Evolutionary conservation across 257 asterid genomes (phyloP), one percentile per base, ranked within the genome.

Genomic region (Ajuga chamaepitys): DNA sequence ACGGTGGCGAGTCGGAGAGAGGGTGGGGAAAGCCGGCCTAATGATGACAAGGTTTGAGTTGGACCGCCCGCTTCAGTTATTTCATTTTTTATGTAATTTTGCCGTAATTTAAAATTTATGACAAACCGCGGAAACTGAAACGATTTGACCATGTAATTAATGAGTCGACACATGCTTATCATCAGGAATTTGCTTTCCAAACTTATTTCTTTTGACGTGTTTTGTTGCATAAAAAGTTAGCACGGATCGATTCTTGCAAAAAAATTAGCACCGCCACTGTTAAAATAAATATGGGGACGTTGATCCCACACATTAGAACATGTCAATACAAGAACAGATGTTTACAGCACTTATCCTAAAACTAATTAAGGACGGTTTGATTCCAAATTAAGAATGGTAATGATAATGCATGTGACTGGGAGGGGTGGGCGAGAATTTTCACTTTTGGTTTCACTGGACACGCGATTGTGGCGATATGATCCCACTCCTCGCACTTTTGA

Each of bases 41-140:
- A 72, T 4, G 81, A 86, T 45, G 86, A 81, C 3, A 77, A 79
- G 57, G 89, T 82, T 40, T 85, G 78, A 65, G 6, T 17, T 44
- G 46, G 64, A 32, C 40, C 30, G 67, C 37, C 37, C 37, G 37
- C 18, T 12, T 57, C 42, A n/a, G 32, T 58, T 58, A 26, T 13
- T 40, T 57, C 7, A 47, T 37, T 51, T 12, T 13, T 37, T 34
- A 3, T 13, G n/a, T 12, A 1, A n/a, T 22, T 20, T 18, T 11
- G 5, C 5, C 1, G 5, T 26, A 13, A 14, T n/a, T n/a, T n/a
- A 30, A 8, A 22, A 4, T 25, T 44, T 1, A 24, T 41, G 57
- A 8, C n/a, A 34, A 20, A 37, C 70, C 11, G 32, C 62, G 70
- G 35, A 35, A 63, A 30, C 30, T 30, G 4, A 30, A 30, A 28